Base-by-base conservation (phyloP, 1,139 yeast genomes). In the Blastobotrys buckinghamii region DNA sequence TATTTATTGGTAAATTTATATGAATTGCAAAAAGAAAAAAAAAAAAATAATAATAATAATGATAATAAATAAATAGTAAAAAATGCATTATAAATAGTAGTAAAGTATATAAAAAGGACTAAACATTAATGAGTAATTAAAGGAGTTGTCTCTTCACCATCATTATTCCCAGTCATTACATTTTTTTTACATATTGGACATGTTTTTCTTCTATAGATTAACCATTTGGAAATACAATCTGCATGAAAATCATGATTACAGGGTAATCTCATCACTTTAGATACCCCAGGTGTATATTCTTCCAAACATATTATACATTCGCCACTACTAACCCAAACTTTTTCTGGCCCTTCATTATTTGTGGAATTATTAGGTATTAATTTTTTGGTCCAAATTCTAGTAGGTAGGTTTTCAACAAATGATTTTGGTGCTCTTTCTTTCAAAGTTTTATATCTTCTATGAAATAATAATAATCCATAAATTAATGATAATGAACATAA, bases 241-340 rank as follows among this genome's bases (percentile, higher is more conserved):
- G 60, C 61, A 53, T 72, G 76, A 58, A 69, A 72, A 54, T 71
- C 74, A 54, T 72, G 76, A 10, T 64, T 65, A 51, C 76, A 72
- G 1, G 76, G 76, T 33, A 72, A 58, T 30, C 62, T 59, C 71
- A 70, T 63, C 29, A 71, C 67, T 37, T 55, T 58, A 29, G 65
- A 55, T 35, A 58, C 63, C 9, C 68, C 69, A 10, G 62, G 59
- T 9, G 58, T 61, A 49, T 67, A 71, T 51, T 68, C 70, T 43
- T 72, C 75, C 32, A 71, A 60, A 45, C 75, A 71, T 17, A 71
- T 69, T 39, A 68, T 70, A 56, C 75, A 71, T 53, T 68, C 72
- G 20, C 66, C 68, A 1, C 69, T 56, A 26, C 67, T 61, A 15
- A 63, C 68, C 71, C 71, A 67, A 5, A 42, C 29, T 35, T 46